Conservation (phyloP, 305 asterid species). For the Fraxinus latifolia region DNA sequence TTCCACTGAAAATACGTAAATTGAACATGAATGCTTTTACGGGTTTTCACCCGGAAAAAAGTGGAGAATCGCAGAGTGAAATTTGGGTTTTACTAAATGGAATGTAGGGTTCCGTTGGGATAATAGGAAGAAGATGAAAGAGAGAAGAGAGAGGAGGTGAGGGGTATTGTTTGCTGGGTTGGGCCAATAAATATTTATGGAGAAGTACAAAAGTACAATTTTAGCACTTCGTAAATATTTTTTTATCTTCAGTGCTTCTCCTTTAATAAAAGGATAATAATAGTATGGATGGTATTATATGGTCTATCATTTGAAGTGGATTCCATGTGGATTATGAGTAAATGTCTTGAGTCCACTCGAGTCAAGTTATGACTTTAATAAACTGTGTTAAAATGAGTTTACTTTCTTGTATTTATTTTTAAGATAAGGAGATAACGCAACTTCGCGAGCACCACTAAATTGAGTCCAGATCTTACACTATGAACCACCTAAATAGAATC, state of each 20-base stretch:
- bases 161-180: not conserved
- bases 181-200: constrained; percentile 11
- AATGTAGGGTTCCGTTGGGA: constrained; percentile 18
- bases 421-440: not conserved
- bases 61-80: not conserved
- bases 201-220: not conserved
- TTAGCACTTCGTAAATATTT: not conserved
- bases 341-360: not conserved
- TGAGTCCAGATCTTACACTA: not conserved
- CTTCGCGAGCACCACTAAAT: not conserved
- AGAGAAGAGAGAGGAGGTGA: not conserved
- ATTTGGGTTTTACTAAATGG: constrained; percentile 11
- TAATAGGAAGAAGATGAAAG: not conserved
- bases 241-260: not conserved
- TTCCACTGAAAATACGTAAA: too few species aligned
- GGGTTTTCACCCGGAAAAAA: not conserved
- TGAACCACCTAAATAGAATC: not conserved
- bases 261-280: not conserved
- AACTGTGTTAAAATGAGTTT: not conserved
- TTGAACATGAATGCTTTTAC: constrained; percentile 3
- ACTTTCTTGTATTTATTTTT: not conserved
- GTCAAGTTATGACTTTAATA: not conserved
- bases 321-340: not conserved
- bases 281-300: not conserved
- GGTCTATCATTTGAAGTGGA: not conserved